Evolutionary conservation across 768 basidiomycete species (phyloP).

Genomic region (Pisolithus sp.): DNA sequence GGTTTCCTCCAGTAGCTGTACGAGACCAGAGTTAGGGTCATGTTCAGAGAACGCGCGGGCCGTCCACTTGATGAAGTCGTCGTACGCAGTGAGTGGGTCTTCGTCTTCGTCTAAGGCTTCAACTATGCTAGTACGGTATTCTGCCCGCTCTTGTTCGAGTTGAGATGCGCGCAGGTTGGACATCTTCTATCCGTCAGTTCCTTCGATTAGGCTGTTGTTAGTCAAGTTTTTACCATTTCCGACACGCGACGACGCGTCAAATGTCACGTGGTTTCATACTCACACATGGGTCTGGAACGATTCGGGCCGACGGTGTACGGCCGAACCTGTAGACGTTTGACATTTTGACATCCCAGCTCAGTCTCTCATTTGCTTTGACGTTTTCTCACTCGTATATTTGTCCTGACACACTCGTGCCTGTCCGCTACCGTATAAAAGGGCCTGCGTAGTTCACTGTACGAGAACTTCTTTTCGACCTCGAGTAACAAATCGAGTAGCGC

Average conservation of each 20-base stretch:
- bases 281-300: too few species aligned
- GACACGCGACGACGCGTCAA: slow-evolving; percentile 28
- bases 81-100: slow-evolving; percentile 81
- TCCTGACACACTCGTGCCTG: too few species aligned
- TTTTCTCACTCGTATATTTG: too few species aligned
- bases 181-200: slow-evolving; percentile 15
- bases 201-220: slow-evolving; percentile 4
- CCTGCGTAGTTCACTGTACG: too few species aligned
- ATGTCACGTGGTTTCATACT: slow-evolving; percentile 18
- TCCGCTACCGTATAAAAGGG: too few species aligned
- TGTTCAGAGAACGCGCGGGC: slow-evolving; percentile 70
- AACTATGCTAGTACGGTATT: slow-evolving; percentile 35
- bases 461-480: too few species aligned
- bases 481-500: too few species aligned
- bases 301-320: too few species aligned
- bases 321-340: too few species aligned
- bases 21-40: slow-evolving; percentile 63
- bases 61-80: slow-evolving; percentile 88
- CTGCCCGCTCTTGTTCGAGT: slow-evolving; percentile 24
- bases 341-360: too few species aligned
- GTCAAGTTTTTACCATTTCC: slow-evolving; percentile 3
- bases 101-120: slow-evolving; percentile 65
- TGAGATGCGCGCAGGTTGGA: slow-evolving; percentile 20
- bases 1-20: slow-evolving; percentile 78
- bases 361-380: too few species aligned